These are phyloP conservation scores for Cymbomonas tetramitiformis DNA, from an alignment of 139 green algal genomes.

Conservation along the genomic window DNA sequence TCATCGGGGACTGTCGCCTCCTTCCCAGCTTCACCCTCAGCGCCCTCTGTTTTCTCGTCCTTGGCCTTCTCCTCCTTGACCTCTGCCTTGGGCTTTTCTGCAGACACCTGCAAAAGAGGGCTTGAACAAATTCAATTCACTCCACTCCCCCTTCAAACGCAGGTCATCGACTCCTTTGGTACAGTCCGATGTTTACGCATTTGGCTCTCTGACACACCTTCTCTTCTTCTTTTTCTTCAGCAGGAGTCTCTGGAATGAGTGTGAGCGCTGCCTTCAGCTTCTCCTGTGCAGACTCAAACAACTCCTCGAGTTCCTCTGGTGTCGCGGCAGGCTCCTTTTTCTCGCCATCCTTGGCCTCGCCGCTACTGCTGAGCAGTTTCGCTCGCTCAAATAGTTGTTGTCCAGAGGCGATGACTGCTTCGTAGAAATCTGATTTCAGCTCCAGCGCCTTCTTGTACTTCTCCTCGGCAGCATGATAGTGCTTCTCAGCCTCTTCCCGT, in stretches of 20 bases:
- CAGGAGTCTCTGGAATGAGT: too few species aligned
- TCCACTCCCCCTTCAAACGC: too few species aligned
- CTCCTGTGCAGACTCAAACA: constrained; percentile 4
- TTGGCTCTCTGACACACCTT: too few species aligned
- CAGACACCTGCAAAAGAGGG: constrained; percentile 6
- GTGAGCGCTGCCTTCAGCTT: too few species aligned
- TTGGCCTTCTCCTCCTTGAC: neutral
- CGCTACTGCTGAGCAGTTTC: neutral
- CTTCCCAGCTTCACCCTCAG: neutral
- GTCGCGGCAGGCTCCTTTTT: neutral
- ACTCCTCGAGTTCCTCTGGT: neutral
- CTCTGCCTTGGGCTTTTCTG: neutral
- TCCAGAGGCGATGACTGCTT: constrained; percentile 34
- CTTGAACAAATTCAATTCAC: too few species aligned
- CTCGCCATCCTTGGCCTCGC: neutral
- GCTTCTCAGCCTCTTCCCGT: neutral
- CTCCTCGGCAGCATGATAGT: constrained; percentile 25
- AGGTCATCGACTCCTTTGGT: too few species aligned
- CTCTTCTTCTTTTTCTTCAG: too few species aligned
- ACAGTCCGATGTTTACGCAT: too few species aligned
- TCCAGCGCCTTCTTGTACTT: constrained; percentile 50
- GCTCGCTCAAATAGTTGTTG: constrained; percentile 18
- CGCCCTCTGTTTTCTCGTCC: neutral
- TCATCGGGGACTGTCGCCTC: neutral
- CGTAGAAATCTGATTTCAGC: constrained; percentile 45